Conservation (phyloP, 176 grass and related monocot species). For the Aegilops longissima region DNA sequence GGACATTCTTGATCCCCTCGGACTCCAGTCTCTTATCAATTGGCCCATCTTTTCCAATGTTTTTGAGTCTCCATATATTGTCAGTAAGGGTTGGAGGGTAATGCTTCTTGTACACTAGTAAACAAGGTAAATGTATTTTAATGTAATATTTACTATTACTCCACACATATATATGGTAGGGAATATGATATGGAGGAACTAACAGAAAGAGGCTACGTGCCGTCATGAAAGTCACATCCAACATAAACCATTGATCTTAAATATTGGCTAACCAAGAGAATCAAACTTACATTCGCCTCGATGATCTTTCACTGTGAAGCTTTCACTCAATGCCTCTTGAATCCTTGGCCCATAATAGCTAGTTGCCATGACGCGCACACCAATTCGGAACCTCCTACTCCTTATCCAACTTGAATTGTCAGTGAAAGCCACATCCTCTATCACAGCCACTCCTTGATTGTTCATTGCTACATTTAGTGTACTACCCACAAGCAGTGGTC, state of each 20-base stretch:
- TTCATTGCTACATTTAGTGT: conserved; percentile 25
- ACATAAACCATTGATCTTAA: not conserved
- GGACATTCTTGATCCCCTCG: conserved; percentile 51
- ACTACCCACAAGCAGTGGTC: conserved; percentile 47
- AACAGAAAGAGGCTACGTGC: not conserved
- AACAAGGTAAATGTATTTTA: not conserved
- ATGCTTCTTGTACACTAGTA: conserved; percentile 55
- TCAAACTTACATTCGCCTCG: conserved; percentile 60
- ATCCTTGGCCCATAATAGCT: conserved; percentile 26
- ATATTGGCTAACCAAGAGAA: not conserved
- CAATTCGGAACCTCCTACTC: conserved; percentile 55
- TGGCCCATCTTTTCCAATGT: conserved; percentile 58
- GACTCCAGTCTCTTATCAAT: conserved; percentile 45
- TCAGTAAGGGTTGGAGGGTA: conserved; percentile 51
- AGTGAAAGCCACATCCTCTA: conserved; percentile 55
- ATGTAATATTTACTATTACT: not conserved
- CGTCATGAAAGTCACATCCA: not conserved
- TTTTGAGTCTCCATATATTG: conserved; percentile 61
- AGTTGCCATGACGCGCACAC: conserved; percentile 24
- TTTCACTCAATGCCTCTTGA: conserved; percentile 56
- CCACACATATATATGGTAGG: not conserved
- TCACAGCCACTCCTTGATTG: conserved; percentile 25
- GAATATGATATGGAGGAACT: not conserved
- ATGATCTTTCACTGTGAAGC: conserved; percentile 80
- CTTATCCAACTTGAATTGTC: conserved; percentile 86